phyloP scores from a whole-genome alignment of 1,284 basidiomycete genomes.

The Erythrobasidium hasegawianum region DNA sequence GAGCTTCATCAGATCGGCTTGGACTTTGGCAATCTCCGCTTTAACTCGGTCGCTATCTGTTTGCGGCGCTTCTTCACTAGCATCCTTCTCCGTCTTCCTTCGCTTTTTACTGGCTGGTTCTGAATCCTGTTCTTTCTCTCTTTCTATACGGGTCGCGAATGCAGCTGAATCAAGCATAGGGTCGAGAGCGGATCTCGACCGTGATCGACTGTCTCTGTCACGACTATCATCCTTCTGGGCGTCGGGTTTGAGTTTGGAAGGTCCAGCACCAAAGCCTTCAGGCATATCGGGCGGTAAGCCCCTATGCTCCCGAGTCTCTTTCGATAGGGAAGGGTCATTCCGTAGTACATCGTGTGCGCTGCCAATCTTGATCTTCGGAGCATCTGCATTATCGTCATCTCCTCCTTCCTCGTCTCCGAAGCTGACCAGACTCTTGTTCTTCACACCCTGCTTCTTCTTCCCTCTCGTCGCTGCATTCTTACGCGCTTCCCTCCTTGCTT shows the following conservation, averaged over 20 bases:
- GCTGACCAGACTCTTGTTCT: conserved; percentile 79
- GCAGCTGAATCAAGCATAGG: conserved; percentile 18
- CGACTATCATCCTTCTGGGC: background rate
- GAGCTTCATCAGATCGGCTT: conserved; percentile 63
- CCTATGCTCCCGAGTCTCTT: conserved; percentile 40
- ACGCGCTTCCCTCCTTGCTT: conserved; percentile 70
- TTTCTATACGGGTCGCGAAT: conserved; percentile 15
- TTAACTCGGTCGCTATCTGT: conserved; percentile 60
- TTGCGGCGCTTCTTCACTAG: background rate
- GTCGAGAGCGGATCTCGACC: background rate
- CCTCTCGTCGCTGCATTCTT: conserved; percentile 56
- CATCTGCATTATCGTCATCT: conserved; percentile 55
- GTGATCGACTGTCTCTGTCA: background rate
- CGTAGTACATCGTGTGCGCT: conserved; percentile 49
- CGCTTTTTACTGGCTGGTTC: background rate
- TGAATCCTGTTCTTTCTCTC: background rate
- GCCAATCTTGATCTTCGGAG: conserved; percentile 68
- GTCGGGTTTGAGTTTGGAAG: conserved; percentile 2
- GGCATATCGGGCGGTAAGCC: conserved; percentile 39
- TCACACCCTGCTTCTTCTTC: conserved; percentile 47
- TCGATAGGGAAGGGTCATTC: conserved; percentile 39
- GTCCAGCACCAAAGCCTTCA: conserved; percentile 25
- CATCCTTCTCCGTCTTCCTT: conserved; percentile 15
- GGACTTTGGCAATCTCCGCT: conserved; percentile 78
- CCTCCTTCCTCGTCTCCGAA: conserved; percentile 72